Evolutionary conservation across 2,329 filamentous ascomycete genomes (phyloP).

Genomic region (Penicillium hesseltinei): DNA sequence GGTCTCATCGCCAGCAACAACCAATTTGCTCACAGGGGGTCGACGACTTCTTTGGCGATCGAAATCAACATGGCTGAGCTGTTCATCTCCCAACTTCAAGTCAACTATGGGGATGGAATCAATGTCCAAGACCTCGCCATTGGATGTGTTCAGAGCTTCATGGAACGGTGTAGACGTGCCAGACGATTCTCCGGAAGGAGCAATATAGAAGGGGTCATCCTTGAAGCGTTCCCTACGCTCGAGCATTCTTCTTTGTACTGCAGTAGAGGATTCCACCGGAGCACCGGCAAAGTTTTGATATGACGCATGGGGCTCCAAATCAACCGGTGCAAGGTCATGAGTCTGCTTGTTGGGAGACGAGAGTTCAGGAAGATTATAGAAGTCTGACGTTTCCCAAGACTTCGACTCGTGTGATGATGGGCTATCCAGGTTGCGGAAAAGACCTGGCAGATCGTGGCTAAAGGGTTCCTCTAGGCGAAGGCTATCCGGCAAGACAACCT

Average conservation of each 20-base stretch:
- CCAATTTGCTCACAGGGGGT: constrained; percentile 57
- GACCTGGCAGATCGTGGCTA: constrained; percentile 66
- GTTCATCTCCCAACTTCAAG: constrained; percentile 67
- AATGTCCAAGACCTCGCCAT: constrained; percentile 79
- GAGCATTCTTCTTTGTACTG: constrained; percentile 68
- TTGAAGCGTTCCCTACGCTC: constrained; percentile 79
- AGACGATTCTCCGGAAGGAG: constrained; percentile 51
- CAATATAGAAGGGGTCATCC: constrained; percentile 96
- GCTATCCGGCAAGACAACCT: constrained; percentile 74
- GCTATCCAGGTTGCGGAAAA: constrained; percentile 61
- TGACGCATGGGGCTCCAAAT: constrained; percentile 29
- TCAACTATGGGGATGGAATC: constrained; percentile 97
- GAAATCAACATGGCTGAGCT: constrained; percentile 12
- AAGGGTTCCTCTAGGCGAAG: constrained; percentile 81
- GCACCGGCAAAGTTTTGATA: constrained; percentile 35
- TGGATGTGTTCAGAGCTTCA: constrained; percentile 68
- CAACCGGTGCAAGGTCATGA: constrained; percentile 21
- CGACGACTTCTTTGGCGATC: constrained; percentile 34
- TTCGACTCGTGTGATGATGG: constrained; percentile 30
- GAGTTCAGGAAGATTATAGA: constrained; percentile 39
- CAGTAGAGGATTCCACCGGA: constrained; percentile 67
- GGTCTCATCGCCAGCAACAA: constrained; percentile 72
- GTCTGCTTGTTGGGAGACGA: constrained; percentile 18
- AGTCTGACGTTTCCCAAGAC: constrained; percentile 24
- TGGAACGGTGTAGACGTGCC: constrained; percentile 74